Conservation (phyloP, 306 rosid species). For the Glycyrrhiza uralensis region DNA sequence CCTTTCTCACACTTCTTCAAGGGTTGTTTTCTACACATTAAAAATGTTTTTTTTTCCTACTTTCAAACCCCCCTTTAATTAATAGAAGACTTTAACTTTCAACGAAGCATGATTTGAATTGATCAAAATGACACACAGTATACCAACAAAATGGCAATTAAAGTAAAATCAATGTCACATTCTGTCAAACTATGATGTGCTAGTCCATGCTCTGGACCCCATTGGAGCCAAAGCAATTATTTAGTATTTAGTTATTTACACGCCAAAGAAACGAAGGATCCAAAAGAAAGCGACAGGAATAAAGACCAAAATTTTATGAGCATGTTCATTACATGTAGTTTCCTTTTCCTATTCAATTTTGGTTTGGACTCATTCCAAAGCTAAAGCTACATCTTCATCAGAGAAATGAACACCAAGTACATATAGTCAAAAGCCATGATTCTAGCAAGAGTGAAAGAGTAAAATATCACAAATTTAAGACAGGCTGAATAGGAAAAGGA, state of each 20-base stretch:
- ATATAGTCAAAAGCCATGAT: slow-evolving; percentile 27
- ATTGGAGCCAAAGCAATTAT: slow-evolving; percentile 25
- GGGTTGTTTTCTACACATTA: background rate
- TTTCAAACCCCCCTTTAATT: background rate
- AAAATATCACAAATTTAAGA: background rate
- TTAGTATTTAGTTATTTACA: slow-evolving; percentile 13
- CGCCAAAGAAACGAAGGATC: slow-evolving; percentile 14
- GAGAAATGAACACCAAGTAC: slow-evolving; percentile 12
- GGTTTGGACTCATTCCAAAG: slow-evolving; percentile 20
- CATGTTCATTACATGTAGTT: background rate
- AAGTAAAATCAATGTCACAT: background rate
- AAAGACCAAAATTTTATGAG: background rate
- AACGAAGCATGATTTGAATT: background rate
- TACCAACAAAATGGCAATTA: slow-evolving; percentile 14
- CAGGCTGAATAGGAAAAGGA: slow-evolving; percentile 3
- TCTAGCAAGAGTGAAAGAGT: background rate
- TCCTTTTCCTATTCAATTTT: slow-evolving; percentile 18
- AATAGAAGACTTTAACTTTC: slow-evolving; percentile 1
- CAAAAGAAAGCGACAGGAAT: slow-evolving; percentile 4
- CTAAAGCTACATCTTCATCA: slow-evolving; percentile 10
- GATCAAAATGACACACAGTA: background rate
- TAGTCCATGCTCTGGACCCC: slow-evolving; percentile 32
- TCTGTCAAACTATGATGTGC: slow-evolving; percentile 5
- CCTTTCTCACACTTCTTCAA: background rate
- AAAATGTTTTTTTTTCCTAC: background rate